Conservation (phyloP, 495 filamentous ascomycete genomes). For the Lophiostoma macrostomum region DNA sequence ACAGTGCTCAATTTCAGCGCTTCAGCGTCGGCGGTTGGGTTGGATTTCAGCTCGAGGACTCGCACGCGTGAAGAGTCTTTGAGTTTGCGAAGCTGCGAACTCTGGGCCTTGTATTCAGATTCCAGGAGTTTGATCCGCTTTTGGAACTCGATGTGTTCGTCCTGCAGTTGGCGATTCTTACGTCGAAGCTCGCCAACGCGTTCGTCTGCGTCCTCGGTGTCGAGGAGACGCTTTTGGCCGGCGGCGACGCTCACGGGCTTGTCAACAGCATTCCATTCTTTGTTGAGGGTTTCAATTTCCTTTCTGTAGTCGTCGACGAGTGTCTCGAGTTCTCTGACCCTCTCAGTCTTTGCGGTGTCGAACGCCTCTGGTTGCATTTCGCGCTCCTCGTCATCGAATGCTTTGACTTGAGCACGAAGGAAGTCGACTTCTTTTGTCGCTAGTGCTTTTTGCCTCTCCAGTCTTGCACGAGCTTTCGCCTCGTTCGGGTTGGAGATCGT, state of each 20-base stretch:
- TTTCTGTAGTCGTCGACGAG: constrained; percentile 82
- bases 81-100: constrained; percentile 68
- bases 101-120: constrained; percentile 68
- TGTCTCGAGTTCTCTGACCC: constrained; percentile 77
- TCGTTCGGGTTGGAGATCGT: constrained; percentile 44
- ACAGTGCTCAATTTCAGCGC: constrained; percentile 78
- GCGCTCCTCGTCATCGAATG: constrained; percentile 83
- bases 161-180: constrained; percentile 81
- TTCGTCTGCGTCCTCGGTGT: constrained; percentile 64
- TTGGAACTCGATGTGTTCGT: constrained; percentile 67
- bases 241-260: constrained; percentile 41
- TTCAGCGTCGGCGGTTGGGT: constrained; percentile 81
- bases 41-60: constrained; percentile 79
- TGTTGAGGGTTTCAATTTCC: constrained; percentile 73
- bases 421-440: constrained; percentile 91
- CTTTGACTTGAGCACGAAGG: constrained; percentile 86
- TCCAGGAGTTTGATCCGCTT: constrained; percentile 62
- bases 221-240: constrained; percentile 58
- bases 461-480: constrained; percentile 59
- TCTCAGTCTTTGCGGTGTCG: constrained; percentile 70
- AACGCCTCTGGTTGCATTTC: constrained; percentile 76
- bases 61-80: constrained; percentile 74
- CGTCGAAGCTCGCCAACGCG: constrained; percentile 77
- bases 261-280: constrained; percentile 61
- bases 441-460: constrained; percentile 80